Evolutionary conservation across 2,329 filamentous ascomycete species (phyloP), one percentile per base, ranked within the genome.

Genomic region (Colletotrichum sp.): DNA sequence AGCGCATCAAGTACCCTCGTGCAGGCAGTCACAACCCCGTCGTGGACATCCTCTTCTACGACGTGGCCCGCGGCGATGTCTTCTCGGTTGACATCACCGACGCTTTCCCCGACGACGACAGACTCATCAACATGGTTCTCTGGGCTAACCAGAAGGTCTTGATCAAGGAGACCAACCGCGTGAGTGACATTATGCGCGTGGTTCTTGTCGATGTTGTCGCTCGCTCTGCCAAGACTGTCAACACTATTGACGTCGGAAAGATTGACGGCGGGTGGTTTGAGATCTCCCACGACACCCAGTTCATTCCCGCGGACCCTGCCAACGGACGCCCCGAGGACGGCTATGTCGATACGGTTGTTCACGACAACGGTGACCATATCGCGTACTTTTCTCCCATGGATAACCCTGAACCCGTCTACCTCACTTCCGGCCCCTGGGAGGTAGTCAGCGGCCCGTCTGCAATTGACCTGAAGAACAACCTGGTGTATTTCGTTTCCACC

Each of bases 261-360:
- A 88, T 98, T n/a, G 97, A 99, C 83, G 96, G 96, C 26, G 98
- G 97, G 38, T 99, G 97, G 97, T 96, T 98, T 80, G 97, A 99
- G 85, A 95, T 98, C 57, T 95, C 95, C 1, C 94, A 98, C 80
- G 92, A 93, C 57, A 98, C 96, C 5, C 92, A 88, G 16, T 99
- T 94, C 82, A 93, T 99, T 73, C 97, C 97, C 3, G 94, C 95
- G 5, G 95, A 98, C 82, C 90, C 94, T 26, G 84, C 86, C 13
- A 95, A 94, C 77, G 95, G 94, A 16, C 93, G 96, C 26, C 88
- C 91, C 3, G 85, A 96, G 7, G 96, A 98, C 83, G 97, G 97
- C 26, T 99, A 99, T 81, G 93, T 99, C 77, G 97, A 99, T 84
- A 96, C 94, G 0, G 88, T 99, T 75, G 94, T 99, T 71, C 89